A percentile compares a stretch with the other conserved stretches of the same genome.
phyloP scores from a whole-genome alignment of 768 basidiomycete genomes.

The Gelatoporia subvermispora region DNA sequence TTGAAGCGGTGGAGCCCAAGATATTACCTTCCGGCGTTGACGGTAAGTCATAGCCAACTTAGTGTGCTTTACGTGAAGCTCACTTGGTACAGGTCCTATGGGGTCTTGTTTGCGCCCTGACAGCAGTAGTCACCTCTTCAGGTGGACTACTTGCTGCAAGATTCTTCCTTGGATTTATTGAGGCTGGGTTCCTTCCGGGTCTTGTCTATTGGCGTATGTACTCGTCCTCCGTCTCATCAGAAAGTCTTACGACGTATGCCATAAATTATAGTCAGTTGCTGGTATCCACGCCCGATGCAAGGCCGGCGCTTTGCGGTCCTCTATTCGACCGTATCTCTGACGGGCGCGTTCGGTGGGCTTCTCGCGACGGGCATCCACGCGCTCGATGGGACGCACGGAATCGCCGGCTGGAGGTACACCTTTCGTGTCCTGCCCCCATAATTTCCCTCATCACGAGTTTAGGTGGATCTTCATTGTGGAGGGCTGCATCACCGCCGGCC shows the following conservation, averaged over 20 bases:
- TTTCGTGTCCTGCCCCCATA: not conserved
- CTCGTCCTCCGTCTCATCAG: too few species aligned
- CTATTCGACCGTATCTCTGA: constrained; percentile 25
- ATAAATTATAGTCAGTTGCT: constrained; percentile 30
- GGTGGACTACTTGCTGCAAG: constrained; percentile 34
- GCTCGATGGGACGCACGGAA: constrained; percentile 32
- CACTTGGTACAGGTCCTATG: constrained; percentile 22
- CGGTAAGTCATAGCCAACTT: constrained; percentile 25
- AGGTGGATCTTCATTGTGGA: constrained; percentile 40
- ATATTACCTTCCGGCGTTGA: constrained; percentile 34
- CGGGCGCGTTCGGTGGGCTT: constrained; percentile 19
- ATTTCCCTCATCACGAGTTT: not conserved
- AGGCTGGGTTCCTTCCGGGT: constrained; percentile 37
- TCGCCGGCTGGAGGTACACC: constrained; percentile 32
- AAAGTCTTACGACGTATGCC: not conserved
- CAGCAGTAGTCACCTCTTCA: constrained; percentile 20
- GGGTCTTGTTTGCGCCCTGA: constrained; percentile 26
- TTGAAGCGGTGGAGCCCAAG: constrained; percentile 30
- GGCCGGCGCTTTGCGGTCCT: constrained; percentile 20
- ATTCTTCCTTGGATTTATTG: constrained; percentile 33
- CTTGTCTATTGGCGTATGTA: constrained; percentile 30
- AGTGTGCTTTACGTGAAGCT: constrained; percentile 23
- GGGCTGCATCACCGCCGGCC: constrained; percentile 40
- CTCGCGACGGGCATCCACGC: constrained; percentile 34
- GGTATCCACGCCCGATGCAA: constrained; percentile 31